Conservation (phyloP, 345 rosid species). For the Corchorus capsularis region DNA sequence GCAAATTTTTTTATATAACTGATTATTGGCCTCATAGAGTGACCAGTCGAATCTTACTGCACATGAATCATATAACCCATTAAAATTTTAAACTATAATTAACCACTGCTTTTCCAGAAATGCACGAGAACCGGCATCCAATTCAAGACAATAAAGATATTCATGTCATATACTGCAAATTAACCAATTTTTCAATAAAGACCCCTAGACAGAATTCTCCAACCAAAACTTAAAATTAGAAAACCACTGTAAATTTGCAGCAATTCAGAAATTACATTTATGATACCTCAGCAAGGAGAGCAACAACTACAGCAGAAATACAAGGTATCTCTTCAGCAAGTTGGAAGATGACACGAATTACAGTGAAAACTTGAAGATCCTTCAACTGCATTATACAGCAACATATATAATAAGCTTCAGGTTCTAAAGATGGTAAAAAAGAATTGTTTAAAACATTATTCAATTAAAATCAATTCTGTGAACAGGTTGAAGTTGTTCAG, state of each 20-base stretch:
- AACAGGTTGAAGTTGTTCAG: neutral
- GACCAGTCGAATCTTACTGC: no score
- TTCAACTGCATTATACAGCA: slow-evolving; percentile 67
- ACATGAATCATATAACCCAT: no score
- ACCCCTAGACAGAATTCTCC: no score
- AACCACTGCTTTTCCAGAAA: no score
- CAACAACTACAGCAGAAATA: slow-evolving; percentile 96
- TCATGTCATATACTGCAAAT: no score
- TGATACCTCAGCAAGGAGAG: slow-evolving; percentile 88
- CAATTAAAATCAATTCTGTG: neutral
- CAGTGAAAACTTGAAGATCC: slow-evolving; percentile 95
- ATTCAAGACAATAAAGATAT: no score
- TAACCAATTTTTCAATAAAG: no score
- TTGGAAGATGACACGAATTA: slow-evolving; percentile 94
- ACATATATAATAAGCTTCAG: slow-evolving; percentile 7
- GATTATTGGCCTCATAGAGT: no score
- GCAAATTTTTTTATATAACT: no score
- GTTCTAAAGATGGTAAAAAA: neutral
- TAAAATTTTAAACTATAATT: no score
- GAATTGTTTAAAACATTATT: slow-evolving; percentile 7
- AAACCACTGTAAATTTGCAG: slow-evolving; percentile 6
- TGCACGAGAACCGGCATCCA: no score
- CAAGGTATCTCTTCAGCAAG: slow-evolving; percentile 98
- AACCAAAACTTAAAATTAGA: neutral
- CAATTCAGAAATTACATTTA: slow-evolving; percentile 4